Evolutionary conservation across 179 eudicot genomes (phyloP), one percentile per base, ranked within the genome.

Genomic region (Sideroxylon spinosum): DNA sequence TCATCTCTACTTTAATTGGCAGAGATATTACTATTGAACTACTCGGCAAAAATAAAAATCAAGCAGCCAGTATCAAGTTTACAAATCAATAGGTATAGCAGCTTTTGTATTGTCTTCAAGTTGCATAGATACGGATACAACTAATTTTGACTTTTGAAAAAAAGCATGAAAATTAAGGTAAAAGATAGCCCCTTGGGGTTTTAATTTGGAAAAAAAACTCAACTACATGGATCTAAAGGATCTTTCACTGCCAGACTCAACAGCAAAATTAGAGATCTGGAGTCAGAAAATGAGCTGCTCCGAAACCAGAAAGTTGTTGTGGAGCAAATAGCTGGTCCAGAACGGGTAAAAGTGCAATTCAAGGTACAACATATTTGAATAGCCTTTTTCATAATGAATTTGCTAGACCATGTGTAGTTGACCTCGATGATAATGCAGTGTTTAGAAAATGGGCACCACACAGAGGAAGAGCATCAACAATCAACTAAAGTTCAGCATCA

Each of bases 221-320:
- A 59, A 17, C 19, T 23, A 16, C 74, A 61, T 57, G 63, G 69
- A 49, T 66, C 77, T 76, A 14, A 85, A 49, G 23, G 7, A 26
- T 69, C 48, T 82, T 53, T 80, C 14, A 22, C 55, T 76, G 19
- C 55, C 88, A 88, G 91, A 60, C 81, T 88, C 83, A 86, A 75
- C 75, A 84, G 74, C 81, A 88, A 85, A 80, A 83, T 86, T 59
- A 78, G 46, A 74, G 84, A 81, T 61, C 78, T 88, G 86, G 88
- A 88, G 75, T 73, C 85, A 62, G 91, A 86, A 78, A 88, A 88
- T 68, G 82, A 86, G 69, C n/a, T 76, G 28, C 89, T 88, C 50
- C 86, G 81, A 66, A 80, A 70, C 65, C 86, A 82, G 62, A 84
- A 76, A 68, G 77, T 82, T 9, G 76, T 80, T 13, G 85, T 78